Conservation (phyloP, 208 protist genomes). For the Strigomonas culicis region DNA sequence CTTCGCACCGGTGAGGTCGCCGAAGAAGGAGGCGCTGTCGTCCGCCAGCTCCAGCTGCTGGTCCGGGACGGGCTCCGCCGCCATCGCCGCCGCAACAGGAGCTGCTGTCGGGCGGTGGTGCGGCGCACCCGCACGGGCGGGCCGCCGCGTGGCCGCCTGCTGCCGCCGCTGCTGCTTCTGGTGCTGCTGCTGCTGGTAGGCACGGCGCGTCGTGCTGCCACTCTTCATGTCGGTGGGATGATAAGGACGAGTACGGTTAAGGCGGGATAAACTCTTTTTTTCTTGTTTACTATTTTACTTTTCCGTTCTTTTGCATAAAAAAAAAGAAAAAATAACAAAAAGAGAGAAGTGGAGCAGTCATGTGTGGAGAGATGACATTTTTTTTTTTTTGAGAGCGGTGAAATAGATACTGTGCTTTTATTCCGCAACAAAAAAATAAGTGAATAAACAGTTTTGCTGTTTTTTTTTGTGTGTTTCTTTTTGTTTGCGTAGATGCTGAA, state of each 20-base stretch:
- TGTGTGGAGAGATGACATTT: neutral
- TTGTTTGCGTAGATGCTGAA: neutral
- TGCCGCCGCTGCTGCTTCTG: too few species aligned
- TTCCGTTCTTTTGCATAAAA: slow-evolving; percentile 8
- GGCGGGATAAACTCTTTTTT: neutral
- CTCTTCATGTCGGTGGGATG: too few species aligned
- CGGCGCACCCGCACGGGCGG: too few species aligned
- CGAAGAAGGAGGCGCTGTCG: slow-evolving; percentile 36
- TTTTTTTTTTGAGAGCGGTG: neutral
- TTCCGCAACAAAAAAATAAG: neutral
- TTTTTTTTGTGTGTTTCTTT: neutral
- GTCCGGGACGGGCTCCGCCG: neutral
- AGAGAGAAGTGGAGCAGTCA: slow-evolving; percentile 6
- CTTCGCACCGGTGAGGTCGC: slow-evolving; percentile 42
- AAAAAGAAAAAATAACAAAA: slow-evolving; percentile 4
- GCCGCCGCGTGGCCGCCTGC: too few species aligned
- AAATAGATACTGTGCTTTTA: neutral
- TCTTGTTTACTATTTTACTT: slow-evolving; percentile 4
- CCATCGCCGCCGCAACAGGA: slow-evolving; percentile 7
- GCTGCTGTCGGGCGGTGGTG: neutral
- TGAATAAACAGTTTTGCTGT: neutral
- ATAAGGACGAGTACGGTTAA: too few species aligned
- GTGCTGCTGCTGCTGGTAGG: too few species aligned
- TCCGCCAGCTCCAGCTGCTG: neutral
- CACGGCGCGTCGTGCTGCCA: too few species aligned